Conservation (phyloP, 345 rosid genomes). For the Laguncularia racemosa region DNA sequence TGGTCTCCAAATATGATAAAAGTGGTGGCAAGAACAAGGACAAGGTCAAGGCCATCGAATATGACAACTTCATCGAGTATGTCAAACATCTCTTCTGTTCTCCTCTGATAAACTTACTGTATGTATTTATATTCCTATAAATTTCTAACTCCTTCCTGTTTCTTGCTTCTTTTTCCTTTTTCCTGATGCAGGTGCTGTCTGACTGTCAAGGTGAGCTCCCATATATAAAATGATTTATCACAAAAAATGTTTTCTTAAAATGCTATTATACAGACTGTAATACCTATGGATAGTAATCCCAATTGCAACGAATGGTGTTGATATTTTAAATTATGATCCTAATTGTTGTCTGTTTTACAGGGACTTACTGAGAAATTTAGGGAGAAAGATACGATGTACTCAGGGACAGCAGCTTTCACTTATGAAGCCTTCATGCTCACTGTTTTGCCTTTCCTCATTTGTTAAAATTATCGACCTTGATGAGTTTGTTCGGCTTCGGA, state of each 20-base stretch:
- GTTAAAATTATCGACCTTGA: no score
- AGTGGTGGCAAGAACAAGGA: constrained; percentile 44
- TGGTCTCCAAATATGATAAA: constrained; percentile 79
- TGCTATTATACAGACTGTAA: no score
- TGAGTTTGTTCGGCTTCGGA: no score
- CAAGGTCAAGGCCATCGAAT: constrained; percentile 53
- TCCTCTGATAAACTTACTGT: neutral
- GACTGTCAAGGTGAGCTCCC: constrained; percentile 64
- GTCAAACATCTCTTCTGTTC: constrained; percentile 1
- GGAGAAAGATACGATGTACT: constrained; percentile 58
- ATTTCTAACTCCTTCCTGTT: constrained; percentile 1
- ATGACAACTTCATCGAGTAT: constrained; percentile 94
- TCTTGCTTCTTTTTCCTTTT: neutral
- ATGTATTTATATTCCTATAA: neutral
- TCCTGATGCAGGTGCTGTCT: constrained; percentile 76
- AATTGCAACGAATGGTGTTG: neutral
- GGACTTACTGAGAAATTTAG: constrained; percentile 90
- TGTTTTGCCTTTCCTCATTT: constrained; percentile 76
- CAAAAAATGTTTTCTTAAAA: no score
- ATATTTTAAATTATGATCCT: neutral
- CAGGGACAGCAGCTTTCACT: constrained; percentile 74
- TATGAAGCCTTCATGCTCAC: constrained; percentile 84
- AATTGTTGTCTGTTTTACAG: constrained; percentile 23
- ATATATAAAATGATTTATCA: no score
- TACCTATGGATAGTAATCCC: no score